Percentiles rank a stretch among this genome's conserved stretches.
Conservation (phyloP, 768 basidiomycete species). For the Boletus tomentosulus region DNA sequence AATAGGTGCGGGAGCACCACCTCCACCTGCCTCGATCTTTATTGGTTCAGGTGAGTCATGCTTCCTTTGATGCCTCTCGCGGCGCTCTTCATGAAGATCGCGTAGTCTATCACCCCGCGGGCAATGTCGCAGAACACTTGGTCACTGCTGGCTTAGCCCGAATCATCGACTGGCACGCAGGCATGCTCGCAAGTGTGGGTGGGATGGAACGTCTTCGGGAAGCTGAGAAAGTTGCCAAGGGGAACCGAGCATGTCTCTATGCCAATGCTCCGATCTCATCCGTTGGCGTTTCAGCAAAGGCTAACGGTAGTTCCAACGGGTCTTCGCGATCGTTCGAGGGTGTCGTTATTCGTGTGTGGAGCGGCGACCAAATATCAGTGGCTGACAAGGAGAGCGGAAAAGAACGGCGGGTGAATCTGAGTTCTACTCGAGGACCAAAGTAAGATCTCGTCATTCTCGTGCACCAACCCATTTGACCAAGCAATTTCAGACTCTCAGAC, state of each 20-base stretch:
- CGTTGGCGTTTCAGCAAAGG: conserved; percentile 35
- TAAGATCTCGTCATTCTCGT: conserved; percentile 29
- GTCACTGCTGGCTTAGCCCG: conserved; percentile 82
- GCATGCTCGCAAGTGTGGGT: conserved; percentile 80
- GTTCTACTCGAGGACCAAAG: conserved; percentile 86
- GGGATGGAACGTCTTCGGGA: conserved; percentile 85
- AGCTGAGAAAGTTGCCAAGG: conserved; percentile 78
- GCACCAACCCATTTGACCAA: conserved; percentile 1
- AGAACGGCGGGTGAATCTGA: conserved; percentile 82
- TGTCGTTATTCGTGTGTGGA: conserved; percentile 84
- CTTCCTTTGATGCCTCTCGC: neutral
- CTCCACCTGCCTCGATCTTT: conserved; percentile 75
- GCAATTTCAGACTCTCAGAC: conserved; percentile 62
- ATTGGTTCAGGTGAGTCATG: conserved; percentile 70
- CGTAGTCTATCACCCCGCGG: conserved; percentile 82
- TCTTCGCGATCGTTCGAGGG: conserved; percentile 65
- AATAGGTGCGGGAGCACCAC: conserved; percentile 46
- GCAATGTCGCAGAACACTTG: conserved; percentile 90
- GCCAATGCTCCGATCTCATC: conserved; percentile 47
- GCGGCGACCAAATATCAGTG: conserved; percentile 85
- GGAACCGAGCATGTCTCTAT: conserved; percentile 67
- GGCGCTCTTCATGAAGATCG: neutral
- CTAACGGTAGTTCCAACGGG: conserved; percentile 45
- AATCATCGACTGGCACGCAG: conserved; percentile 96
- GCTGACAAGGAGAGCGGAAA: conserved; percentile 65